Evolutionary conservation across 2,329 filamentous ascomycete genomes (phyloP).

Genomic region (Phaeomoniella chlamydospora): DNA sequence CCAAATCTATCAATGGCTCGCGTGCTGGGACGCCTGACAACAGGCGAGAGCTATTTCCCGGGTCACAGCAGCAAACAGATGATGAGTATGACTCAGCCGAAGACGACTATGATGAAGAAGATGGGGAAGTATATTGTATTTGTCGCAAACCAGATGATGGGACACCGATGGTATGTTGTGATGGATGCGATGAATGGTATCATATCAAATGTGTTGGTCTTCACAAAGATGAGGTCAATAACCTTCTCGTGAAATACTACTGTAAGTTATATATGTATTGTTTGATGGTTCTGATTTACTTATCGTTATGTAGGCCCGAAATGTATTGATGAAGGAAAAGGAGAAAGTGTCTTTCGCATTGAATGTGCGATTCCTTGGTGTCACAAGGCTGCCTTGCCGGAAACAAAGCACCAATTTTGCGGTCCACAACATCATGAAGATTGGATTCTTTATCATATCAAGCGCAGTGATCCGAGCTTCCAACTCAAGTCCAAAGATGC

Average conservation of each 20-base stretch:
- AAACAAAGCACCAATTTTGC: neutral
- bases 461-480: neutral
- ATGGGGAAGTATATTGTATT: slow-evolving; percentile 1
- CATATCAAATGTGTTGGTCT: neutral
- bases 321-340: neutral
- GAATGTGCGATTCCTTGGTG: neutral
- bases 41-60: neutral
- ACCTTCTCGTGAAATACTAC: neutral
- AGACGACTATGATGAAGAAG: neutral
- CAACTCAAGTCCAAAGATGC: neutral
- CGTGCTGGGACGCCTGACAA: neutral
- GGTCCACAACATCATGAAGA: neutral
- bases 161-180: slow-evolving; percentile 1
- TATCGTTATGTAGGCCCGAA: neutral
- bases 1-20: neutral
- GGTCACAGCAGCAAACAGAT: neutral
- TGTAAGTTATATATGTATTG: no score
- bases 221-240: neutral
- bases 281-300: no score
- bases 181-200: slow-evolving; percentile 1
- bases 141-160: slow-evolving; percentile 1
- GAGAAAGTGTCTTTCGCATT: neutral
- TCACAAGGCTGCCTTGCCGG: neutral
- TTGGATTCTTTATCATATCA: neutral
- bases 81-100: neutral